These are phyloP conservation scores for Colletotrichum orchidophilum DNA, from an alignment of 2,329 filamentous ascomycete genomes.

Conservation along the genomic window DNA sequence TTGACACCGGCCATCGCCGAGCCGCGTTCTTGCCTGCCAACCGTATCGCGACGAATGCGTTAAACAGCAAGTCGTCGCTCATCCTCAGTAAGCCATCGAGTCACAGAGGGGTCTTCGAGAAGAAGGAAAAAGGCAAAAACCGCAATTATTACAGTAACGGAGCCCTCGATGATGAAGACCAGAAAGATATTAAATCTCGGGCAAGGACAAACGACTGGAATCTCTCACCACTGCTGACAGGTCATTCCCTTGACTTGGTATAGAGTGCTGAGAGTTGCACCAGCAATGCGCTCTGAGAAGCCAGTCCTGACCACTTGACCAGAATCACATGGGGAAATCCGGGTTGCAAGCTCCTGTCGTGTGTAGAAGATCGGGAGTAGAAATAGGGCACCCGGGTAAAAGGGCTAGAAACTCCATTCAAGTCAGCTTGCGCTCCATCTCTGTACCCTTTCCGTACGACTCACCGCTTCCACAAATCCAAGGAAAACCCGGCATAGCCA, in stretches of 20 bases:
- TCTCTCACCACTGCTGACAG: slow-evolving; percentile 27
- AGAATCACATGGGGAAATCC: slow-evolving; percentile 21
- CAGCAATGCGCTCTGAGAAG: slow-evolving; percentile 25
- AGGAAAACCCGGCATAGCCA: slow-evolving; percentile 22
- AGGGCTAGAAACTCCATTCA: neutral
- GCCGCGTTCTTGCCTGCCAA: slow-evolving; percentile 23
- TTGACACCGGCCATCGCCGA: slow-evolving; percentile 22
- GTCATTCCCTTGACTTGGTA: slow-evolving; percentile 21
- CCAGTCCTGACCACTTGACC: slow-evolving; percentile 26
- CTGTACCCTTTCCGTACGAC: neutral
- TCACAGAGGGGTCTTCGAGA: slow-evolving; percentile 43
- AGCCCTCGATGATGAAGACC: slow-evolving; percentile 36
- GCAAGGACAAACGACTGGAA: no score
- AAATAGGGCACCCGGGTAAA: slow-evolving; percentile 29
- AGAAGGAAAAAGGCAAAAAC: slow-evolving; percentile 50
- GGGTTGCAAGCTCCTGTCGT: slow-evolving; percentile 21
- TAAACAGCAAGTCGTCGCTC: slow-evolving; percentile 19
- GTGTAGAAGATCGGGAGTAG: slow-evolving; percentile 28
- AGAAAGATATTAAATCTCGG: neutral
- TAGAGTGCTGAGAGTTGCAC: slow-evolving; percentile 10
- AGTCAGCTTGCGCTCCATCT: neutral
- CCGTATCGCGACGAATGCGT: slow-evolving; percentile 24
- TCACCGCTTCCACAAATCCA: slow-evolving; percentile 26
- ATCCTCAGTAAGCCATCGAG: slow-evolving; percentile 21
- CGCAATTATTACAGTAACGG: slow-evolving; percentile 49